Percentiles rank a stretch among this genome's conserved stretches.
phyloP scores from a whole-genome alignment of 768 basidiomycete species.

The Rhizopogon salebrosus region DNA sequence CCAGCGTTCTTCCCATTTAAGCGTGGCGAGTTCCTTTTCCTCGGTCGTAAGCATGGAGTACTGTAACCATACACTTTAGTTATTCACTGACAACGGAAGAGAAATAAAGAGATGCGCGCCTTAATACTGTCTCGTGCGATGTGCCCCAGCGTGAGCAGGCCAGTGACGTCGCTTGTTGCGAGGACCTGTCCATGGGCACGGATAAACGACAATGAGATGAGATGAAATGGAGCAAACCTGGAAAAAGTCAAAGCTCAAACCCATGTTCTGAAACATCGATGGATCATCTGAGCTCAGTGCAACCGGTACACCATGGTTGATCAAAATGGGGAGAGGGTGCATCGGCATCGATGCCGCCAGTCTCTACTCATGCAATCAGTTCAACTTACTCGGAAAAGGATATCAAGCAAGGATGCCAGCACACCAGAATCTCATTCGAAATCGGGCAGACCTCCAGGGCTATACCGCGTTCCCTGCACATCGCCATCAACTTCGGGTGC shows the following conservation, averaged over 20 bases:
- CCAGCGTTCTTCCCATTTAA: constrained; percentile 47
- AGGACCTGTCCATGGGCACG: constrained; percentile 40
- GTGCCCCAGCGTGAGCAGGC: constrained; percentile 55
- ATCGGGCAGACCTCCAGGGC: constrained; percentile 77
- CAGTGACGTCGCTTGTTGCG: constrained; percentile 63
- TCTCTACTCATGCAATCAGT: constrained; percentile 35
- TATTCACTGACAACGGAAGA: not conserved
- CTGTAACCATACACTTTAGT: constrained; percentile 24
- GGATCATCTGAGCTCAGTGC: constrained; percentile 75
- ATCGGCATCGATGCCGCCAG: constrained; percentile 75
- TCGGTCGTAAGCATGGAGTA: constrained; percentile 44
- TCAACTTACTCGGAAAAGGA: not conserved
- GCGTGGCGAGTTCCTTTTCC: constrained; percentile 41
- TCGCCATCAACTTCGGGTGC: constrained; percentile 67
- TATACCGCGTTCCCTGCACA: constrained; percentile 58
- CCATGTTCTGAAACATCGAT: constrained; percentile 72
- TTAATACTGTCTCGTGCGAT: constrained; percentile 71
- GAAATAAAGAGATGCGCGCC: constrained; percentile 6
- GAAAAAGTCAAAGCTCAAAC: constrained; percentile 73
- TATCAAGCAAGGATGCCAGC: not conserved
- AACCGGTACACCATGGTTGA: constrained; percentile 72
- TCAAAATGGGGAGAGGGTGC: constrained; percentile 67
- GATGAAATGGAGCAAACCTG: constrained; percentile 40
- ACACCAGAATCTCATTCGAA: constrained; percentile 74
- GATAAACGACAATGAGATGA: not conserved